Base-by-base conservation (phyloP, 306 rosid species). In the Trifolium fragiferum region DNA sequence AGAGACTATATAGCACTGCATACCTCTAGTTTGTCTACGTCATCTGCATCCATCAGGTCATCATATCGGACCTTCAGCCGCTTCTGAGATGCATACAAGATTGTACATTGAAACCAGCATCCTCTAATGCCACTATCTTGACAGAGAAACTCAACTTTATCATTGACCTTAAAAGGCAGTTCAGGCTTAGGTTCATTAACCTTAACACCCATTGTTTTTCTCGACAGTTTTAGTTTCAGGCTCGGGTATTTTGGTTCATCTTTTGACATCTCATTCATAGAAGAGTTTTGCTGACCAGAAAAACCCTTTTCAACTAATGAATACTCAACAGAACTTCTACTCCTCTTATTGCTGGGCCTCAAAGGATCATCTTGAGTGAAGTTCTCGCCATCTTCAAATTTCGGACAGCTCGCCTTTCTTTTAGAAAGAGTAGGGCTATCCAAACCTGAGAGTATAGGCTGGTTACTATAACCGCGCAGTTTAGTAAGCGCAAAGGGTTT, bases 81-180 rank as follows among this genome's bases (percentile, higher is more conserved):
- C 78, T 68, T 89, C 57, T 60, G 88, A 65, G 89, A 80, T 7
- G 55, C 44, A 73, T 16, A 68, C 89, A 89, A 75, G 79, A 92
- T 79, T 84, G 88, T 84, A 76, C 96, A 86, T 61, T 91, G 88
- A 76, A 92, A 92, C 96, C 97, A 92, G 88, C 97, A 92, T 30
- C 96, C 97, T 78, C 96, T 82, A 15, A 92, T 78, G 82, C 97
- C 97, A 73, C 96, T 89, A 76, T 92, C 97, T 79, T 88, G 92
- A 84, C 88, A 88, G 54, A 92, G 96, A 73, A 88, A 20, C 85
- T 92, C 96, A 49, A 89, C 75, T 80, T 78, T 83, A n/a, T 82
- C 85, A 80, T 75, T 72, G 60, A 79, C 93, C 70, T 86, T 82
- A 67, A 86, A 86, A 54, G 89, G 70, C 16, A 21, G 19, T 23